Evolutionary conservation across 306 rosid genomes (phyloP).

Genomic region (Vigna nakashimae): DNA sequence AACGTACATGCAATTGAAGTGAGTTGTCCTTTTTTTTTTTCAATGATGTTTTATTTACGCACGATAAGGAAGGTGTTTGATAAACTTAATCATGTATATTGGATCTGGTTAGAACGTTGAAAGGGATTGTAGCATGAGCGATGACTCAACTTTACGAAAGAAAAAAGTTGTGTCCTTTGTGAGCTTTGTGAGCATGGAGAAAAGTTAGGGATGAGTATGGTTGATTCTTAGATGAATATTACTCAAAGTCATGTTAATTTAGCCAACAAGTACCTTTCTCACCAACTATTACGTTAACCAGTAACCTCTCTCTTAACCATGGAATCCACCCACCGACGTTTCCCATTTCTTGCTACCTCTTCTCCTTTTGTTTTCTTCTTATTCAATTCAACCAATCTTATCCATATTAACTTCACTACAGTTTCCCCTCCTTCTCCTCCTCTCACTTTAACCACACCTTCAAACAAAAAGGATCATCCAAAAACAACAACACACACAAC

Average conservation of each 20-base stretch:
- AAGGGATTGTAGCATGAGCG: not conserved
- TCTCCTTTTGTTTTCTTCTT: not conserved
- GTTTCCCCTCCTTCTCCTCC: not conserved
- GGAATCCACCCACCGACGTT: slow-evolving; percentile 39
- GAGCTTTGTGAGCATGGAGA: slow-evolving; percentile 4
- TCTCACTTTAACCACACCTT: not conserved
- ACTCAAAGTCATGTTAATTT: slow-evolving; percentile 42
- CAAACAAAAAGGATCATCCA: not conserved
- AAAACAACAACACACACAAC: not conserved
- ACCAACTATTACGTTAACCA: slow-evolving; percentile 45
- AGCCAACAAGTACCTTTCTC: slow-evolving; percentile 50
- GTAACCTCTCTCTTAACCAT: slow-evolving; percentile 27
- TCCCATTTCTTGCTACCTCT: slow-evolving; percentile 8
- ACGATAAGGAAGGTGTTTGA: no score
- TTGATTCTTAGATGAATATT: slow-evolving; percentile 34
- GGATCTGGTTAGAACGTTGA: not conserved
- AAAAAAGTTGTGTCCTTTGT: slow-evolving; percentile 3
- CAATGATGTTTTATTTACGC: no score
- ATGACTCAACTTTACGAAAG: slow-evolving; percentile 27
- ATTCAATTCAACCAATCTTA: slow-evolving; percentile 28
- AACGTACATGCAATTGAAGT: no score
- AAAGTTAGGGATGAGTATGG: not conserved
- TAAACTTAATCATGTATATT: no score
- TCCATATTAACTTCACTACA: not conserved
- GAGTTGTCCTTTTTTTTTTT: no score